Percentiles rank a stretch among this genome's conserved stretches.
Evolutionary conservation across 2,329 filamentous ascomycete genomes (phyloP).

Genomic region (Sclerotinia borealis): DNA sequence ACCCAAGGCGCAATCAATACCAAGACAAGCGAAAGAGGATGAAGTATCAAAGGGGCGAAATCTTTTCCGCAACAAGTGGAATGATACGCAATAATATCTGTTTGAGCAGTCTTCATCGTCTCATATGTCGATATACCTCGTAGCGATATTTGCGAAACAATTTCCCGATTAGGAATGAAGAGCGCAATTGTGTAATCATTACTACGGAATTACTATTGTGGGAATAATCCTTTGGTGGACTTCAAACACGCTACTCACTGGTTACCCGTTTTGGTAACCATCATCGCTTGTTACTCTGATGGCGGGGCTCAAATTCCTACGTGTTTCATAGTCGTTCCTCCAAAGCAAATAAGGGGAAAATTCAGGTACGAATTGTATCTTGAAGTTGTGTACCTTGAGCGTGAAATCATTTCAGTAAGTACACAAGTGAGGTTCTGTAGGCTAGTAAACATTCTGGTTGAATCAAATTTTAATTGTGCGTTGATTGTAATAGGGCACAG

Average conservation of each 20-base stretch:
- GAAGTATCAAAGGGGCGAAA: background rate
- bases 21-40: background rate
- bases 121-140: background rate
- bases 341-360: too few relatives aligned
- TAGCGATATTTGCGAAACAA: background rate
- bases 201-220: background rate
- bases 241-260: background rate
- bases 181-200: too few relatives aligned
- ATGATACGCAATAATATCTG: background rate
- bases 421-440: background rate
- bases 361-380: too few relatives aligned
- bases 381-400: too few relatives aligned
- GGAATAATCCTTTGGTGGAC: background rate
- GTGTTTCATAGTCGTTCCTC: too few relatives aligned
- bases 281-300: background rate
- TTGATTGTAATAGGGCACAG: background rate
- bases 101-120: background rate
- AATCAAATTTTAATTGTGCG: background rate
- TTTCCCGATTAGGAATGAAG: background rate
- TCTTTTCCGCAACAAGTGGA: background rate
- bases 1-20: too few relatives aligned
- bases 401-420: background rate
- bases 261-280: background rate
- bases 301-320: too few relatives aligned
- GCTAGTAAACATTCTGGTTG: background rate